Base-by-base conservation (phyloP, 306 rosid genomes). In the Lathyrus aphaca region DNA sequence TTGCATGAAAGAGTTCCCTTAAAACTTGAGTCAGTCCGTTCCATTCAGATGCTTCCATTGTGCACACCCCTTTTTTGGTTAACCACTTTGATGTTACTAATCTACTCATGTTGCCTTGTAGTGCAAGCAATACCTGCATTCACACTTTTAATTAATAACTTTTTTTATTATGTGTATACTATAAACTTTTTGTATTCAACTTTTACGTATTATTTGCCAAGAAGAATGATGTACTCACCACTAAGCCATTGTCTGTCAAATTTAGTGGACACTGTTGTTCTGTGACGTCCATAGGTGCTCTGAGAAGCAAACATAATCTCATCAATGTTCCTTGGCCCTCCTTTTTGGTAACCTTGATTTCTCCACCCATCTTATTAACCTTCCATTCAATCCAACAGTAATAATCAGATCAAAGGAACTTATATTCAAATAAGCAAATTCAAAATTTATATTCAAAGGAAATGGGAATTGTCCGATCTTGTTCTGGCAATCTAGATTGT, bases 331-430 rank as follows among this genome's bases (percentile, higher is more conserved):
- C 99, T 15, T 80, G 86, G 0, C 97, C 96, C 44, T 87, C 89
- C 81, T 89, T 95, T 86, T 82, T 87, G 32, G 81, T 84, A 71
- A 91, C 92, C 81, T 87, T 95, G 72, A 95, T 95, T 54, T 95
- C 97, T 82, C 99, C 99, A 19, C 97, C 97, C 99, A 95, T 95
- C 83, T 95, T 88, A 76, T 89, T 87, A 49, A 95, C 92, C 99
- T 95, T 82, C 68, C 68, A 76, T 64, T 66, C 64, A 57, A 76
- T 64, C 66, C 64, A 57, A 74, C 6, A 55, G 18, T 60, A 43
- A 37, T 46, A 27, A 73, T 71, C 1, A 72, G 78, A 56, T 69
- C 5, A 74, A 40, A 57, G 44, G 18, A 60, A 67, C 49, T 42
- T 42, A 30, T 48, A 49, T 71, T 61, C 42, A 53, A 43, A 7